Base-by-base conservation (phyloP, 345 rosid genomes). In the Citrus medica region DNA sequence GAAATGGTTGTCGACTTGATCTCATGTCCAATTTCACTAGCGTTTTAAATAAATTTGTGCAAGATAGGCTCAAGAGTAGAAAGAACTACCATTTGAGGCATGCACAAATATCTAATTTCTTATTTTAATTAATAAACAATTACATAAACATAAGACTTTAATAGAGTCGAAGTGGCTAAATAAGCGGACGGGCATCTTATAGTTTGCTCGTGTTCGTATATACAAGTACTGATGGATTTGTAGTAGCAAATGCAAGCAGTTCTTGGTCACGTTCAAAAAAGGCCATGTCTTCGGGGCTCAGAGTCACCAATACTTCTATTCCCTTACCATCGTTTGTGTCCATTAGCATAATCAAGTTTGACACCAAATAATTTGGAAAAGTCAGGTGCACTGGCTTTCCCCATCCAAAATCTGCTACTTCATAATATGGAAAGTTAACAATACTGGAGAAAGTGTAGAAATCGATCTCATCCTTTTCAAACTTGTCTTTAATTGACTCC, bases 301-400 rank as follows among this genome's bases (percentile, higher is more conserved):
- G 42, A 9, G 7, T 63, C 78, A 75, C 70, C 59, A 33, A 27
- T 22, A 25, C 78, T 63, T 82, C 82, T 38, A 55, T 76, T 2
- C 46, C 83, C n/a, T 74, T 76, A 10, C 62, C 79, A 71, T 82
- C 80, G 17, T 56, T 77, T 59, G 68, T 56, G 38, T 58, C 75
- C 38, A 77, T 27, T 42, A 69, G 16, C 1, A 38, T 38, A 28
- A 77, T 58, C 4, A 56, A 12, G 8, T 58, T 60, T 4, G 16
- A 25, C 12, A 69, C 1, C 37, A 0, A 12, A 6, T 4, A 2
- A 77, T 30, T 70, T 33, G 83, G 81, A 40, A 76, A 5, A n/a
- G 64, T 81, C 0, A 77, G 55, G 85, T 87, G 84, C 13, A 65
- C 76, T 72, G 85, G 84, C 63, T 86, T 84, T 3, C 87, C 85